A percentile compares a stretch with the other conserved stretches of the same genome.
Conservation (phyloP, 306 rosid species). For the Cicer cuneatum region DNA sequence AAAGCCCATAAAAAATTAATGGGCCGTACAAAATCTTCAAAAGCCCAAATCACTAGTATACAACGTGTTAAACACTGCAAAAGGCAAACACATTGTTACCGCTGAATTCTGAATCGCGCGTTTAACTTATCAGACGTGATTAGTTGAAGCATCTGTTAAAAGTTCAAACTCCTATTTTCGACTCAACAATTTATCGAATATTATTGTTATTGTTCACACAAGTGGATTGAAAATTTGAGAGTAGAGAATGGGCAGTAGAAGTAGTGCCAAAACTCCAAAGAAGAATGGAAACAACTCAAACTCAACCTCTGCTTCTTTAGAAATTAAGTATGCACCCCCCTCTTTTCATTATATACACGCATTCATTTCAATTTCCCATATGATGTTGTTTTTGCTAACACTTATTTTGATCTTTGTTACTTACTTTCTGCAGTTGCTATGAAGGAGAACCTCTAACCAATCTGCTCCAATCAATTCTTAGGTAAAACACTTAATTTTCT, state of each 20-base stretch:
- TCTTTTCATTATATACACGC: neutral
- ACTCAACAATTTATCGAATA: no score
- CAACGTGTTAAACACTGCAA: no score
- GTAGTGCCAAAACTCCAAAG: constrained; percentile 42
- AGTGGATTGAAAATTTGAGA: no score
- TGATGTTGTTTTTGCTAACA: neutral
- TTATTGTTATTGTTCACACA: no score
- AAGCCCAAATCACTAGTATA: no score
- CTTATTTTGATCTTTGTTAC: constrained; percentile 12
- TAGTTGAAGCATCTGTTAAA: no score
- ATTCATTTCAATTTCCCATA: neutral
- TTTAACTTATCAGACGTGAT: no score
- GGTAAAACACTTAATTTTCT: constrained; percentile 45
- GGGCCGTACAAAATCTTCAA: no score
- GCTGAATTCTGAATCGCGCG: no score
- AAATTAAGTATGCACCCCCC: constrained; percentile 42
- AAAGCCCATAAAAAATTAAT: no score
- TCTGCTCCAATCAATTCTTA: constrained; percentile 63
- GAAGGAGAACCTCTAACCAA: constrained; percentile 63
- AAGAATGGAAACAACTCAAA: constrained; percentile 40
- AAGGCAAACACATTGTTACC: no score
- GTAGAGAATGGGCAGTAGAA: constrained; percentile 39
- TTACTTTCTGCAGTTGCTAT: constrained; percentile 53
- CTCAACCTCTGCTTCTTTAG: constrained; percentile 14
- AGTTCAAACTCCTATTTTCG: no score